A percentile compares a stretch with the other conserved stretches of the same genome.
Evolutionary conservation across 352 stramenopile genomes (phyloP).

Genomic region (Phytophthora pistaciae): DNA sequence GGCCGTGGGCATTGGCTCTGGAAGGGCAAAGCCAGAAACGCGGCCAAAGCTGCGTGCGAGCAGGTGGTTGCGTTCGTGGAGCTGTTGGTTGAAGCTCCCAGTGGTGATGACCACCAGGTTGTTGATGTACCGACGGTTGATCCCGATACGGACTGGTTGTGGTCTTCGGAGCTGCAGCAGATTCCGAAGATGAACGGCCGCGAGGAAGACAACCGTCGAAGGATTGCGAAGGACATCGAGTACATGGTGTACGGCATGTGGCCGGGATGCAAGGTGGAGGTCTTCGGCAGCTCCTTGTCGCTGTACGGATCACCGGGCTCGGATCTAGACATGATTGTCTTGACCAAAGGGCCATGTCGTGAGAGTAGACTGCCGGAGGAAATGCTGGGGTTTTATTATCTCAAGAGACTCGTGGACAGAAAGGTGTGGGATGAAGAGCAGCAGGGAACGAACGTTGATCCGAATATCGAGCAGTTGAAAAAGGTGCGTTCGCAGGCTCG

Average conservation of each 20-base stretch:
- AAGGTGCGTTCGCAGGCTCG: conserved; percentile 16
- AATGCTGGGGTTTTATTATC: conserved; percentile 41
- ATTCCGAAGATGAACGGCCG: conserved; percentile 37
- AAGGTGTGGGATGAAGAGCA: conserved; percentile 21
- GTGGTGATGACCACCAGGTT: background rate
- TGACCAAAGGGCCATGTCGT: conserved; percentile 5
- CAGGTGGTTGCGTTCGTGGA: conserved; percentile 41
- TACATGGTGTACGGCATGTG: conserved; percentile 39
- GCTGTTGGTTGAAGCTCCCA: conserved; percentile 34
- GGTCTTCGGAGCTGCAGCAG: conserved; percentile 26
- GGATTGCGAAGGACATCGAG: conserved; percentile 41
- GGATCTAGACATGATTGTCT: conserved; percentile 71
- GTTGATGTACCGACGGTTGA: background rate
- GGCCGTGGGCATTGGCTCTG: conserved; percentile 25
- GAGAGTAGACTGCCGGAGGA: background rate
- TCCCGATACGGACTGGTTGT: background rate
- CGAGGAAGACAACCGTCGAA: conserved; percentile 43
- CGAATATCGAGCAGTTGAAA: conserved; percentile 45
- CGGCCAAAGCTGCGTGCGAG: conserved; percentile 19
- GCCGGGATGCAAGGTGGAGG: conserved; percentile 40
- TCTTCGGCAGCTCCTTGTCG: conserved; percentile 79
- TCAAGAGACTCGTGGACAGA: conserved; percentile 44
- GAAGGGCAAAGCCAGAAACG: conserved; percentile 16
- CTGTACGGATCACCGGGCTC: conserved; percentile 66
- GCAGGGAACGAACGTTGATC: background rate